These are phyloP conservation scores for Hanseniaspora opuntiae DNA, from an alignment of 805 yeast species.

Conservation along the genomic window DNA sequence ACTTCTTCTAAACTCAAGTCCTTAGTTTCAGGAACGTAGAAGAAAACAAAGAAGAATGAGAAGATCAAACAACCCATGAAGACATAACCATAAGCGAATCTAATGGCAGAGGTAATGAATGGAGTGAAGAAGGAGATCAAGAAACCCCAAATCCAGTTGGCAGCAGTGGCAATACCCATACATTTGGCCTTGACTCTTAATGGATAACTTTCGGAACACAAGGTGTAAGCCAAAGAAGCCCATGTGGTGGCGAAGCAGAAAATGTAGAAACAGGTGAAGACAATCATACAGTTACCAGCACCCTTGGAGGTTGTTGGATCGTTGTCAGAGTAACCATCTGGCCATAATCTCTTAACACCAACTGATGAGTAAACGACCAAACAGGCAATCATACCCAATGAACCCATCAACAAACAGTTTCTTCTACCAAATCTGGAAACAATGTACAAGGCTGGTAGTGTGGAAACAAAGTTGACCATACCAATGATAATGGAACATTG, in stretches of 20 bases:
- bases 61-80: slow-evolving; percentile 48
- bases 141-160: slow-evolving; percentile 54
- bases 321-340: slow-evolving; percentile 28
- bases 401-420: slow-evolving; percentile 33
- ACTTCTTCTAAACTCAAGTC: slow-evolving; percentile 75
- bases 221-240: slow-evolving; percentile 54
- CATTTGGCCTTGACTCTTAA: slow-evolving; percentile 48
- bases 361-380: slow-evolving; percentile 38
- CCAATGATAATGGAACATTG: slow-evolving; percentile 44
- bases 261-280: slow-evolving; percentile 34
- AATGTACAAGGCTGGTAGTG: slow-evolving; percentile 34
- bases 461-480: slow-evolving; percentile 42
- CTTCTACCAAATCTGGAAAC: slow-evolving; percentile 42
- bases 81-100: slow-evolving; percentile 59
- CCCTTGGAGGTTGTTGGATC: slow-evolving; percentile 17
- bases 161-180: slow-evolving; percentile 42
- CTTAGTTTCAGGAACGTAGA: slow-evolving; percentile 64
- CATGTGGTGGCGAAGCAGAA: slow-evolving; percentile 58
- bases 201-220: slow-evolving; percentile 53
- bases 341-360: slow-evolving; percentile 36
- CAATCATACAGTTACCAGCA: slow-evolving; percentile 29
- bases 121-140: slow-evolving; percentile 63
- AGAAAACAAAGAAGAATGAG: slow-evolving; percentile 51
- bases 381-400: slow-evolving; percentile 33
- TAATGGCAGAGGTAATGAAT: slow-evolving; percentile 48